A percentile compares a stretch with the other conserved stretches of the same genome.
Evolutionary conservation across 23 red algal species (phyloP).

Genomic region (Gracilariopsis chorda): DNA sequence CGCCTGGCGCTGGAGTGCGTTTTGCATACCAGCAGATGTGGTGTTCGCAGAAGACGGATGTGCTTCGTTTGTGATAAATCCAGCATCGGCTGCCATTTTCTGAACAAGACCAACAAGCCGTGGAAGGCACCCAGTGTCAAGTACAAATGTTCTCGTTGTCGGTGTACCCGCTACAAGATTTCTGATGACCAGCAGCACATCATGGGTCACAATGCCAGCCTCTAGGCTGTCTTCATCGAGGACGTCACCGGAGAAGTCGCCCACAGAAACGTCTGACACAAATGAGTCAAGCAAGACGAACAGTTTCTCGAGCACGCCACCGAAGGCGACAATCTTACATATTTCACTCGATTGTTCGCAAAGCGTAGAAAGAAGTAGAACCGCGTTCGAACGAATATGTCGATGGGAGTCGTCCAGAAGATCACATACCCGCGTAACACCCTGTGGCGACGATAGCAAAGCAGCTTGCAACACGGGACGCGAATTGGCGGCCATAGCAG

Average conservation of each 20-base stretch:
- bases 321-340: constrained; percentile 91
- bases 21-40: neutral
- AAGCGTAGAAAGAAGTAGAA: constrained; percentile 75
- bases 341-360: constrained; percentile 60
- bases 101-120: constrained; percentile 47
- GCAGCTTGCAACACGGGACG: constrained; percentile 28
- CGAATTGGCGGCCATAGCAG: constrained; percentile 63
- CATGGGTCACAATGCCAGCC: constrained; percentile 62
- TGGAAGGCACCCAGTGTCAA: constrained; percentile 90
- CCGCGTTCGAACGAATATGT: constrained; percentile 70
- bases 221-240: constrained; percentile 45
- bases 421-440: constrained; percentile 71
- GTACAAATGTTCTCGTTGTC: constrained; percentile 75
- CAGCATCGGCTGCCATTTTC: constrained; percentile 10
- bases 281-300: constrained; percentile 63
- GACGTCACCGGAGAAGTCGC: constrained; percentile 28
- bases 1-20: constrained; percentile 18
- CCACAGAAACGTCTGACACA: neutral
- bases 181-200: constrained; percentile 63
- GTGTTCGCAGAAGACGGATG: neutral
- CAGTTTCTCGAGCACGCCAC: constrained; percentile 81
- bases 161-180: constrained; percentile 64
- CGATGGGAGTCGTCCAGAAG: constrained; percentile 64
- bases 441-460: constrained; percentile 52
- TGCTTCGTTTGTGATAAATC: neutral